These are phyloP conservation scores for Mollisiaceae sp. DNA, from an alignment of 2,329 filamentous ascomycete genomes.

Conservation along the genomic window DNA sequence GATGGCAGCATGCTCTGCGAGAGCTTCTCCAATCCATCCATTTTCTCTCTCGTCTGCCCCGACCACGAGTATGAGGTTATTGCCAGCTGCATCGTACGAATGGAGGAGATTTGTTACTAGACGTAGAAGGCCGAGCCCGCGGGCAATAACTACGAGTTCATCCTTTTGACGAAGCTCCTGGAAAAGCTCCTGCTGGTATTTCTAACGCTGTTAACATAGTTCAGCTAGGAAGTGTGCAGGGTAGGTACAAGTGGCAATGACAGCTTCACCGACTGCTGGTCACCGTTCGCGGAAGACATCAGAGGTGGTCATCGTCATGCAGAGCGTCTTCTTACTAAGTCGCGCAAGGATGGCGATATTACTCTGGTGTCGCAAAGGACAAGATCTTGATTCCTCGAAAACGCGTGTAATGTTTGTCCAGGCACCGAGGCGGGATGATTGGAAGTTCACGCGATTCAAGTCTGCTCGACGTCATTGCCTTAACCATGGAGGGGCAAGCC, in stretches of 20 bases:
- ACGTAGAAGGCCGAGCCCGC: conserved; percentile 88
- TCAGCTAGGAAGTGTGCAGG: conserved; percentile 1
- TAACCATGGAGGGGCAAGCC: conserved; percentile 1
- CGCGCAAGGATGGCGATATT: not conserved
- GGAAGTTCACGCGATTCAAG: not conserved
- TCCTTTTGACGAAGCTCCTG: conserved; percentile 88
- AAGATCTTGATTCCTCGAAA: conserved; percentile 12
- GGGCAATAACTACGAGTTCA: conserved; percentile 90
- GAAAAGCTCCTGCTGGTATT: conserved; percentile 96
- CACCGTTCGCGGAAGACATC: conserved; percentile 47
- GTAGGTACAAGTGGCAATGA: conserved; percentile 71
- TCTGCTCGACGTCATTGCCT: conserved; percentile 1
- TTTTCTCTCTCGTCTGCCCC: conserved; percentile 93
- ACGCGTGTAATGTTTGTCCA: conserved; percentile 8
- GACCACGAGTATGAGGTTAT: conserved; percentile 87
- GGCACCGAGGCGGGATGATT: conserved; percentile 8
- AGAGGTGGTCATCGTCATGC: conserved; percentile 31
- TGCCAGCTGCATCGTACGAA: conserved; percentile 93
- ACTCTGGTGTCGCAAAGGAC: not conserved
- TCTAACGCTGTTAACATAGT: conserved; percentile 48
- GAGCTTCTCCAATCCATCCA: conserved; percentile 93
- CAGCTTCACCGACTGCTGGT: conserved; percentile 75
- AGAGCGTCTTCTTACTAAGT: not conserved
- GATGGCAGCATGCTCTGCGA: conserved; percentile 93
- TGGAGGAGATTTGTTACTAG: conserved; percentile 96